Conservation (phyloP, 2,329 filamentous ascomycete genomes). For the Thyridium curvatum region DNA sequence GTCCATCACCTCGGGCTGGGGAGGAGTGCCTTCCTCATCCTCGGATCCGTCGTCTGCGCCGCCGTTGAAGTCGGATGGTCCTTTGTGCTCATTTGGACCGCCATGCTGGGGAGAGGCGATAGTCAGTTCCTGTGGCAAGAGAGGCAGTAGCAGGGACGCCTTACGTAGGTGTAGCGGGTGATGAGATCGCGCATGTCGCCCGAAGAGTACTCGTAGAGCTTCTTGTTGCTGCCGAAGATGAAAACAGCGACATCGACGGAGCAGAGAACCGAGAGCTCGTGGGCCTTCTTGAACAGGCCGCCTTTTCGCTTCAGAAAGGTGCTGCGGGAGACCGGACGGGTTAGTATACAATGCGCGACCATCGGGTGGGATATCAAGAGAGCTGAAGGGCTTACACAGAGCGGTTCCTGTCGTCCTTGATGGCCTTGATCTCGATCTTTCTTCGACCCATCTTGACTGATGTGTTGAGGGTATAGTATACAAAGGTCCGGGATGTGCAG, state of each 20-base stretch:
- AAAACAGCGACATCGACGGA: conserved; percentile 98
- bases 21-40: conserved; percentile 67
- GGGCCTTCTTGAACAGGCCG: conserved; percentile 98
- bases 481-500: no score
- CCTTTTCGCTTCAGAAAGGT: conserved; percentile 99
- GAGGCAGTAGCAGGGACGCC: conserved; percentile 28
- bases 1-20: conserved; percentile 50
- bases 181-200: conserved; percentile 89
- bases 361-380: background rate
- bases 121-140: conserved; percentile 4
- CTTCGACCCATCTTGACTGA: conserved; percentile 74
- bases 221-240: conserved; percentile 98
- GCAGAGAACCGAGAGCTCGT: conserved; percentile 95
- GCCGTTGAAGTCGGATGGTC: conserved; percentile 84
- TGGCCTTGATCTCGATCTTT: conserved; percentile 99
- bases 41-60: conserved; percentile 82
- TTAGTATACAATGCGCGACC: conserved; percentile 13
- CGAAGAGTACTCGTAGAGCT: conserved; percentile 96
- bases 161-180: conserved; percentile 81
- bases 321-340: conserved; percentile 38
- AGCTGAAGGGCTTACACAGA: conserved; percentile 74
- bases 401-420: conserved; percentile 96
- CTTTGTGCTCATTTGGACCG: conserved; percentile 91
- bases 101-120: conserved; percentile 60
- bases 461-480: no score